phyloP scores from a whole-genome alignment of 495 filamentous ascomycete species.

The Penicillium flavigenum region DNA sequence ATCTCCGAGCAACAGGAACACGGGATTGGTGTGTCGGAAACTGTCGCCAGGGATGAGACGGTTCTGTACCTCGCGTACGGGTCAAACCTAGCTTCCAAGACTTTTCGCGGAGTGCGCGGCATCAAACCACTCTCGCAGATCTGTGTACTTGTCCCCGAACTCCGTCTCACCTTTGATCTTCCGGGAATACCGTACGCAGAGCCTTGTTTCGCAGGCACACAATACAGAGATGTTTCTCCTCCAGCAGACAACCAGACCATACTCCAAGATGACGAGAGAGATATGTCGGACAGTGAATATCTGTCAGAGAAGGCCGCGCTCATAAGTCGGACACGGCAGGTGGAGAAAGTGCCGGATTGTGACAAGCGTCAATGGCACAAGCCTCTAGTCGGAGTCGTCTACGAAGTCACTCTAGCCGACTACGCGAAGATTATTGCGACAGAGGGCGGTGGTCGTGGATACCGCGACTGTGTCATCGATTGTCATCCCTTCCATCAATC shows the following conservation, averaged over 20 bases:
- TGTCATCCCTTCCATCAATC: constrained; percentile 63
- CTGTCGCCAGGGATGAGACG: constrained; percentile 40
- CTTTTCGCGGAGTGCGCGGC: constrained; percentile 71
- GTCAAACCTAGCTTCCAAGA: constrained; percentile 76
- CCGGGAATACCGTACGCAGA: constrained; percentile 83
- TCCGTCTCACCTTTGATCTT: constrained; percentile 79
- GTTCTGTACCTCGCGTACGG: constrained; percentile 94
- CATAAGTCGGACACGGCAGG: constrained; percentile 18
- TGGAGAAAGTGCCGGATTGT: constrained; percentile 25
- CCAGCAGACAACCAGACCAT: constrained; percentile 9
- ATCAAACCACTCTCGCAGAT: constrained; percentile 76
- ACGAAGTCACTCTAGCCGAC: constrained; percentile 81
- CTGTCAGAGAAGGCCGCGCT: constrained; percentile 36
- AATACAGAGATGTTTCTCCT: constrained; percentile 47
- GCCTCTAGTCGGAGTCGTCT: constrained; percentile 87
- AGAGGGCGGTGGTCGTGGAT: constrained; percentile 80
- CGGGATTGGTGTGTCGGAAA: constrained; percentile 2
- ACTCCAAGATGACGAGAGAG: constrained; percentile 13
- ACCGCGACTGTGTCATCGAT: constrained; percentile 76
- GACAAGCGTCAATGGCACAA: constrained; percentile 64
- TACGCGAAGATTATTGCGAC: constrained; percentile 85
- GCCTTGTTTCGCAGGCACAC: constrained; percentile 88
- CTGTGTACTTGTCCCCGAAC: constrained; percentile 74
- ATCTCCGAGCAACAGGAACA: constrained; percentile 19
- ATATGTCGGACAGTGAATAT: constrained; percentile 17